phyloP scores from a whole-genome alignment of 2,329 filamentous ascomycete genomes.

The Exophiala oligosperma region DNA sequence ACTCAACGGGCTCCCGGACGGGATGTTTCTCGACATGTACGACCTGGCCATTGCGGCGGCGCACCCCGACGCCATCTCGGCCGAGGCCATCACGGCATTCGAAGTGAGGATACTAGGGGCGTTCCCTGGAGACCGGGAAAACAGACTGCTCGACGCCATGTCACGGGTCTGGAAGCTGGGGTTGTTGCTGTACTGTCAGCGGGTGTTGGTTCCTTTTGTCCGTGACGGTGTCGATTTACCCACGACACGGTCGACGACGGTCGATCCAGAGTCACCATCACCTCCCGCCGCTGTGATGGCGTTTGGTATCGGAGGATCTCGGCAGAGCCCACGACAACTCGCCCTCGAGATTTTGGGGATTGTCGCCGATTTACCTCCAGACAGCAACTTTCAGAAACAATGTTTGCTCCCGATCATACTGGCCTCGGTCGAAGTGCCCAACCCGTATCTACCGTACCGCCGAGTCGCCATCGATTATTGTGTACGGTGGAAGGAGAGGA shows the following conservation, averaged over 20 bases:
- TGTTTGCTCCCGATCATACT: conserved; percentile 21
- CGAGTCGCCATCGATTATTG: conserved; percentile 20
- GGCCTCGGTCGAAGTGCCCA: conserved; percentile 14
- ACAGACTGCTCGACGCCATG: conserved; percentile 11
- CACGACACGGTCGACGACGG: too few species aligned
- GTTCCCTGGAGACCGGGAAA: background rate
- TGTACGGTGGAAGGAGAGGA: conserved; percentile 24
- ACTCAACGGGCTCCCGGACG: conserved; percentile 24
- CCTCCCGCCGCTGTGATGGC: too few species aligned
- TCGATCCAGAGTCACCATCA: too few species aligned
- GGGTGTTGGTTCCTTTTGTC: conserved; percentile 6
- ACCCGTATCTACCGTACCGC: conserved; percentile 2
- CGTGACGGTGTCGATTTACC: background rate
- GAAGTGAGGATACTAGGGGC: conserved; percentile 10
- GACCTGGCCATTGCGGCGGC: conserved; percentile 16
- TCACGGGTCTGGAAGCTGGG: conserved; percentile 16
- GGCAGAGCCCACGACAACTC: conserved; percentile 8
- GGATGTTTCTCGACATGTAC: conserved; percentile 24
- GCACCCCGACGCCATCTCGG: background rate
- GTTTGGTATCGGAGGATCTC: background rate
- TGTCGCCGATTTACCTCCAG: conserved; percentile 9
- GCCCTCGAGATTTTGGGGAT: conserved; percentile 13
- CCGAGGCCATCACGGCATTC: background rate
- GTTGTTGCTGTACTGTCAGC: conserved; percentile 16
- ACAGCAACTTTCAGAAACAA: conserved; percentile 24